Evolutionary conservation across 441 rosid genomes (phyloP).

Genomic region (Isatis lusitanica): DNA sequence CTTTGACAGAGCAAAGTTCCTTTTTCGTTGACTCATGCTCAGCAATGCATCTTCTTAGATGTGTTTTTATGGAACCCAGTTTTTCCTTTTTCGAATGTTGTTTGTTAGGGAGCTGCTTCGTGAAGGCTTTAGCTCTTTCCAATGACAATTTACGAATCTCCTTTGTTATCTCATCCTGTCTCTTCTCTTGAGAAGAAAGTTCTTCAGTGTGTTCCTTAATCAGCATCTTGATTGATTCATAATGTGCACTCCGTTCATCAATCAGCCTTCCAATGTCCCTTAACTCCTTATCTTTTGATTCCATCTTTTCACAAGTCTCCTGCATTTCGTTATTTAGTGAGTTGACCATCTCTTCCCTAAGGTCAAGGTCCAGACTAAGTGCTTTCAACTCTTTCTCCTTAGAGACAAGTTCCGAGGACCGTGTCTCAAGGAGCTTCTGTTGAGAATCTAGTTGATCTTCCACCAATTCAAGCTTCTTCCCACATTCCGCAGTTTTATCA

Average conservation of each 20-base stretch:
- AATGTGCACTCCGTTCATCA: constrained; percentile 7
- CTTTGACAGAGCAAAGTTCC: constrained; percentile 27
- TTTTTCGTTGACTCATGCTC: constrained; percentile 26
- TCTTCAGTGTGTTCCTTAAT: constrained; percentile 21
- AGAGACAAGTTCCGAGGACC: constrained; percentile 18
- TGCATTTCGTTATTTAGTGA: constrained; percentile 21
- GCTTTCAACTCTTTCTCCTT: constrained; percentile 26
- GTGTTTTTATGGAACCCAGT: constrained; percentile 17
- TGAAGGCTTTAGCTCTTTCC: constrained; percentile 24
- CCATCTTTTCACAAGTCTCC: constrained; percentile 26
- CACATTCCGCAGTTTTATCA: not conserved
- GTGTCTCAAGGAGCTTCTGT: constrained; percentile 20
- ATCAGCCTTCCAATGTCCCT: constrained; percentile 11
- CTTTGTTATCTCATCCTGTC: constrained; percentile 9
- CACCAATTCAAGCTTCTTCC: constrained; percentile 8
- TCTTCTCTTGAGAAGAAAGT: constrained; percentile 27
- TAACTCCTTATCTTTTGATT: constrained; percentile 30
- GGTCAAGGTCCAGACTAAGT: constrained; percentile 19
- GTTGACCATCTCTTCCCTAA: constrained; percentile 22
- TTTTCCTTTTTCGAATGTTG: constrained; percentile 21
- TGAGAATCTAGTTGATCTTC: constrained; percentile 3
- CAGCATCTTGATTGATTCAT: constrained; percentile 5
- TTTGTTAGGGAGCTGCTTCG: constrained; percentile 22
- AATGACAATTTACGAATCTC: constrained; percentile 19
- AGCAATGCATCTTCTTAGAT: not conserved